Conservation (phyloP, 2,329 filamentous ascomycete genomes). For the Aspergillus sergii region DNA sequence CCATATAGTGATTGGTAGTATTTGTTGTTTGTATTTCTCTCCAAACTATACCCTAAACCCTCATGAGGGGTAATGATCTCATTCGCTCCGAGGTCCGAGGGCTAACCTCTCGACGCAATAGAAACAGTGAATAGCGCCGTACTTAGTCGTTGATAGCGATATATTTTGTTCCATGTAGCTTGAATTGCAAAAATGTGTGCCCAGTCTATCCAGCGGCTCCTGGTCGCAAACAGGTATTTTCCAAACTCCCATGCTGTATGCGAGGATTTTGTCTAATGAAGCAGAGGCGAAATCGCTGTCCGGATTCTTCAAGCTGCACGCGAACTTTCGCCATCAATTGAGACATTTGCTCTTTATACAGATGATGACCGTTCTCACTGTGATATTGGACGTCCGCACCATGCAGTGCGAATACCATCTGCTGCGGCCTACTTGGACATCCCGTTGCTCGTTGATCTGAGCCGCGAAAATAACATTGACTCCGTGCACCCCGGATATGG, state of each 20-base stretch:
- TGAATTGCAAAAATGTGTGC: conserved; percentile 9
- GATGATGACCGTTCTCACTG: conserved; percentile 59
- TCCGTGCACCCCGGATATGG: conserved; percentile 63
- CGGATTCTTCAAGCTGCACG: conserved; percentile 62
- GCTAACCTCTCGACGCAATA: not conserved
- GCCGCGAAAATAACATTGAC: conserved; percentile 55
- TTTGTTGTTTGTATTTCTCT: conserved; percentile 2
- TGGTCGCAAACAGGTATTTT: conserved; percentile 56
- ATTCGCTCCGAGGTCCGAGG: conserved; percentile 25
- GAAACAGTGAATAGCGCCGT: not conserved
- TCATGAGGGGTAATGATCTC: conserved; percentile 18
- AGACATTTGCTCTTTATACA: conserved; percentile 60
- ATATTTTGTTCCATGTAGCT: not conserved
- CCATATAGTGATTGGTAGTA: not conserved
- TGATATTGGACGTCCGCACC: conserved; percentile 48
- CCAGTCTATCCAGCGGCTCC: conserved; percentile 49
- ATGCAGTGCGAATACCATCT: conserved; percentile 55
- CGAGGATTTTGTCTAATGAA: not conserved
- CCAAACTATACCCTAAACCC: conserved; percentile 1
- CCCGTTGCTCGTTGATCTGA: conserved; percentile 50
- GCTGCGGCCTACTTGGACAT: conserved; percentile 58
- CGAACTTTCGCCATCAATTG: conserved; percentile 54
- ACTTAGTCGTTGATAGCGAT: not conserved
- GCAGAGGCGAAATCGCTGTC: conserved; percentile 65
- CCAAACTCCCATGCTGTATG: not conserved